Base-by-base conservation (phyloP, 108 stramenopile species). In the Fragilariopsis cylindrus region DNA sequence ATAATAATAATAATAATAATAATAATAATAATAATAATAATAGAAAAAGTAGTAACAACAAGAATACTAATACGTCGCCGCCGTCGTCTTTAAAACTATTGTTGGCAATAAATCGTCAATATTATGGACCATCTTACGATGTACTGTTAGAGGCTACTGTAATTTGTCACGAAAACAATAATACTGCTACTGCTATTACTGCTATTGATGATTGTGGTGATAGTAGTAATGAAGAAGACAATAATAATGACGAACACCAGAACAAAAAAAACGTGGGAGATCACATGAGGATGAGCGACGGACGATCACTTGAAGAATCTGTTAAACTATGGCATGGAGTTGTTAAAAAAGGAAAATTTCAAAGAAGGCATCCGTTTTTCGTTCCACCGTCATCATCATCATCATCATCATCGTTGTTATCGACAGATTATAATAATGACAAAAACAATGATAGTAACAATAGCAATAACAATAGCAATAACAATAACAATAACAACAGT, bases 71-170 rank as follows among this genome's bases (percentile, higher is more conserved):
- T 9, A 45, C 8, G 11, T 52, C 50, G 9, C 12, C 13, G 13
- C 9, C 50, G 12, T 52, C 13, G 2, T 63, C 5, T 7, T 5
- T 41, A 3, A 5, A 45, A 40, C 41, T 75, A 4, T 15, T 60
- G 4, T 50, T 76, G 19, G 76, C 76, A 6, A 47, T 70, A 41
- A 57, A 69, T 53, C 58, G 76, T 8, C 76, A 76, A 46, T 76
- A 76, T 70, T 76, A 57, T 70, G 76, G 76, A 21, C 76, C 76
- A 18, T 60, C 43, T 7, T 76, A 43, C 16, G 76, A 76, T 53
- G 49, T 70, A 3, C 21, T 76, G 2, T 43, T 76, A 21, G 67
- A 67, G 64, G 73, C 62, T 48, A 30, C 4, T 15, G 42, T n/a
- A 45, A 12, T 60, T 6, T 60, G 16, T 11, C 3, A 30, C 11